Conservation (phyloP, 2,329 filamentous ascomycete genomes). For the Lasiodiplodia hormozganensis region DNA sequence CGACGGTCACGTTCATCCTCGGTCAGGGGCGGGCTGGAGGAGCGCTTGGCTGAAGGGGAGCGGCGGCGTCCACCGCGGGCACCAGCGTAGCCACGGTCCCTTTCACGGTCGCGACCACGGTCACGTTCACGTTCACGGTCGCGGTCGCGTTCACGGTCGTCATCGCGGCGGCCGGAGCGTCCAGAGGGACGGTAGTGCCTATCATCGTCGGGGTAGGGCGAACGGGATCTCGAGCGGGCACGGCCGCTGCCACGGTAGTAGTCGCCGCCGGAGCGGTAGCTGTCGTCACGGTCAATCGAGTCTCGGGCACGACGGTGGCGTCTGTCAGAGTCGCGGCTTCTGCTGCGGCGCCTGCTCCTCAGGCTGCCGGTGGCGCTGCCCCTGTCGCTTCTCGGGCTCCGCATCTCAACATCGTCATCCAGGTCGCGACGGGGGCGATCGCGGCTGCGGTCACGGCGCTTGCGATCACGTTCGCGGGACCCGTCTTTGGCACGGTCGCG, state of each 20-base stretch:
- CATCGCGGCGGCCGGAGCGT: conserved; percentile 49
- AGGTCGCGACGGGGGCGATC: conserved; percentile 37
- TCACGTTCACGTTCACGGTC: conserved; percentile 66
- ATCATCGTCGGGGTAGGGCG: conserved; percentile 45
- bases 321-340: conserved; percentile 36
- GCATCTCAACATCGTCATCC: conserved; percentile 48
- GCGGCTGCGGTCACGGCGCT: conserved; percentile 37
- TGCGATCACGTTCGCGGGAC: conserved; percentile 38
- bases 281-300: conserved; percentile 31
- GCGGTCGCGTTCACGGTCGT: conserved; percentile 61
- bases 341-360: conserved; percentile 38
- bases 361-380: conserved; percentile 48
- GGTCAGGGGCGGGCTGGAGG: conserved; percentile 69
- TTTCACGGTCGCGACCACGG: conserved; percentile 61
- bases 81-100: conserved; percentile 61
- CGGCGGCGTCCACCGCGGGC: conserved; percentile 53
- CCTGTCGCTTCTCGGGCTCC: conserved; percentile 35
- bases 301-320: conserved; percentile 36
- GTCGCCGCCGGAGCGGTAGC: conserved; percentile 41
- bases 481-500: conserved; percentile 39
- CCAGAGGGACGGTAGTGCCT: conserved; percentile 43
- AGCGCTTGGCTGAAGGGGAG: conserved; percentile 49
- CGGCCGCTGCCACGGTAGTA: conserved; percentile 48
- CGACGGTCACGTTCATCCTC: conserved; percentile 96
- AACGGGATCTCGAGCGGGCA: conserved; percentile 44